A percentile compares a stretch with the other conserved stretches of the same genome.
These are phyloP conservation scores for Suillus alpinus DNA, from an alignment of 768 basidiomycete species.

Conservation along the genomic window DNA sequence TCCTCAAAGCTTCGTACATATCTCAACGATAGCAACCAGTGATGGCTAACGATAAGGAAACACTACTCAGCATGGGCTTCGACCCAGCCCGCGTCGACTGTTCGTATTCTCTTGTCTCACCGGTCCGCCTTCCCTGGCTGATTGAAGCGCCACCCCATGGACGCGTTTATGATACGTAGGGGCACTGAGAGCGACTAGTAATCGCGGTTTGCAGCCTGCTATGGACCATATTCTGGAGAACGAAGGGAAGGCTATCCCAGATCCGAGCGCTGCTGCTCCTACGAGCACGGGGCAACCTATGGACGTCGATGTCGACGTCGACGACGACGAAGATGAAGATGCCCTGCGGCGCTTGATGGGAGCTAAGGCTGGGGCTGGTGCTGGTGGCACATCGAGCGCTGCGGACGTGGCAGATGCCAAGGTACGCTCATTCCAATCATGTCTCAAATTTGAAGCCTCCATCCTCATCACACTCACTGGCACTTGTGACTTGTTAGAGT, in stretches of 20 bases:
- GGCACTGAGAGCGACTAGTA: conserved; percentile 83
- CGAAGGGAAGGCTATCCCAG: conserved; percentile 72
- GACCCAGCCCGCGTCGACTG: conserved; percentile 82
- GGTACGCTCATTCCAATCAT: conserved; percentile 33
- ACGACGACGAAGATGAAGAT: conserved; percentile 70
- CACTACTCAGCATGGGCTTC: conserved; percentile 84
- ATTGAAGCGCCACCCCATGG: not conserved
- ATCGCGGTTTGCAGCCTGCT: conserved; percentile 83
- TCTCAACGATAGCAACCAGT: not conserved
- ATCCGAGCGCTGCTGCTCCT: conserved; percentile 40
- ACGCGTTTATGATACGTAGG: conserved; percentile 43
- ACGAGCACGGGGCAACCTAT: conserved; percentile 28
- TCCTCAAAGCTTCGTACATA: not conserved
- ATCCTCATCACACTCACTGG: not conserved
- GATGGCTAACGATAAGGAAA: conserved; percentile 64
- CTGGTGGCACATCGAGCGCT: conserved; percentile 23
- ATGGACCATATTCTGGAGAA: conserved; percentile 89
- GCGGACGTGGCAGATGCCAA: conserved; percentile 59
- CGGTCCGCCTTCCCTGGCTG: not conserved
- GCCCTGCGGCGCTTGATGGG: conserved; percentile 50
- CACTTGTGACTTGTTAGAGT: conserved; percentile 51
- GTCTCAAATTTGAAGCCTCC: not conserved
- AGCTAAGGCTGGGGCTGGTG: conserved; percentile 39
- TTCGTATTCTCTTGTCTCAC: conserved; percentile 37
- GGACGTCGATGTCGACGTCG: conserved; percentile 63